Percentiles rank a stretch among this genome's conserved stretches.
Evolutionary conservation across 1,284 basidiomycete genomes (phyloP).

Genomic region (Ganoderma multipileum): DNA sequence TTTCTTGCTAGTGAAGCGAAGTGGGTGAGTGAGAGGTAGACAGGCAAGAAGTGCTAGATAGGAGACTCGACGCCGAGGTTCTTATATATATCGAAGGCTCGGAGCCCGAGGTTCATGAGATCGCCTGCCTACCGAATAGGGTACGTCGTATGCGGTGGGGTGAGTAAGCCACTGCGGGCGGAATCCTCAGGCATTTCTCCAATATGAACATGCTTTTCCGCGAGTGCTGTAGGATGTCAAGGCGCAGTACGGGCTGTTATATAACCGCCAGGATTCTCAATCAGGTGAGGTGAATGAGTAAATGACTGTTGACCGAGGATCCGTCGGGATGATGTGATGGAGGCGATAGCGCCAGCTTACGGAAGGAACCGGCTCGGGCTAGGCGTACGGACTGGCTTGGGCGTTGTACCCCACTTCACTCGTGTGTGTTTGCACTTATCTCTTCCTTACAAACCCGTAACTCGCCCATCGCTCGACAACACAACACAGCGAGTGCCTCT

Average conservation of each 20-base stretch:
- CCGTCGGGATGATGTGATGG: neutral
- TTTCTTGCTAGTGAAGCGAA: constrained; percentile 4
- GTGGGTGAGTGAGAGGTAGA: neutral
- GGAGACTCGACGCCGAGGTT: neutral
- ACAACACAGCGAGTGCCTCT: constrained; percentile 17
- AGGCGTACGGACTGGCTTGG: neutral
- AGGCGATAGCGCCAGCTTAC: neutral
- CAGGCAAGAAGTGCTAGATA: neutral
- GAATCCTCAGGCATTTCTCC: neutral
- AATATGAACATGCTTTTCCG: neutral
- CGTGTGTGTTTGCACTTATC: neutral
- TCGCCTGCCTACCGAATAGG: neutral
- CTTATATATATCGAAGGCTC: constrained; percentile 1
- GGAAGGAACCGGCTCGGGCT: constrained; percentile 19
- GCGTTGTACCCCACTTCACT: neutral
- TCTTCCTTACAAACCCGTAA: constrained; percentile 3
- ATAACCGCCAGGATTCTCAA: no score
- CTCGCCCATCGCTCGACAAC: constrained; percentile 12
- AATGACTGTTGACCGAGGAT: no score
- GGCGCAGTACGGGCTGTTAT: no score
- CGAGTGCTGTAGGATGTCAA: no score
- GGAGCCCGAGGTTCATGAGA: neutral
- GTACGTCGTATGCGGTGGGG: neutral
- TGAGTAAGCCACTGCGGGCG: constrained; percentile 6
- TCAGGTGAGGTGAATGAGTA: no score